phyloP scores from a whole-genome alignment of 208 protist species.

The Leishmania braziliensis region DNA sequence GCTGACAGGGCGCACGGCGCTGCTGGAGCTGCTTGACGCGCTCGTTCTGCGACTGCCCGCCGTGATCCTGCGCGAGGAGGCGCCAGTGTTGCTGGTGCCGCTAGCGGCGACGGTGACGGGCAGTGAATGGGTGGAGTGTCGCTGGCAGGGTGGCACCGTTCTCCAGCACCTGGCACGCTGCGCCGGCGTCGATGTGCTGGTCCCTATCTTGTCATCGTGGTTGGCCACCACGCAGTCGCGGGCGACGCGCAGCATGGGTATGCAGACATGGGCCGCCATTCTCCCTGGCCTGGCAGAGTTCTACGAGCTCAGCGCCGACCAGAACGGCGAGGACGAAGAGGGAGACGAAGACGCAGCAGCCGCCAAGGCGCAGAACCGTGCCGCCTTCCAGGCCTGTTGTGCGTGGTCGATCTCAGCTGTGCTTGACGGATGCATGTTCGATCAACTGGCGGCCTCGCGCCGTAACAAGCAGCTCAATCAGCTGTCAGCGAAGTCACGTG shows the following conservation, averaged over 20 bases:
- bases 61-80: slow-evolving; percentile 80
- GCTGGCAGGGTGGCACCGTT: slow-evolving; percentile 57
- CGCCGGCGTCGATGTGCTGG: slow-evolving; percentile 79
- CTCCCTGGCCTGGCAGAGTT: slow-evolving; percentile 44
- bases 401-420: slow-evolving; percentile 66
- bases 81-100: slow-evolving; percentile 73
- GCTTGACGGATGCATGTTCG: slow-evolving; percentile 63
- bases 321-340: slow-evolving; percentile 6
- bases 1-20: slow-evolving; percentile 67
- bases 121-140: slow-evolving; percentile 65
- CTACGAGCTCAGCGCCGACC: slow-evolving; percentile 19
- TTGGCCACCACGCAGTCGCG: slow-evolving; percentile 47
- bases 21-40: slow-evolving; percentile 81
- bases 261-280: slow-evolving; percentile 77
- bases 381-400: slow-evolving; percentile 55
- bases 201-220: slow-evolving; percentile 70
- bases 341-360: slow-evolving; percentile 16
- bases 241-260: slow-evolving; percentile 55
- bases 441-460: slow-evolving; percentile 49
- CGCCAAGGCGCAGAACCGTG: slow-evolving; percentile 30
- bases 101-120: slow-evolving; percentile 65
- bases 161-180: slow-evolving; percentile 62
- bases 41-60: slow-evolving; percentile 75
- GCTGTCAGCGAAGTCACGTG: slow-evolving; percentile 42
- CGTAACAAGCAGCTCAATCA: slow-evolving; percentile 28